phyloP scores from a whole-genome alignment of 2,329 filamentous ascomycete species.

The Alternaria sp. region DNA sequence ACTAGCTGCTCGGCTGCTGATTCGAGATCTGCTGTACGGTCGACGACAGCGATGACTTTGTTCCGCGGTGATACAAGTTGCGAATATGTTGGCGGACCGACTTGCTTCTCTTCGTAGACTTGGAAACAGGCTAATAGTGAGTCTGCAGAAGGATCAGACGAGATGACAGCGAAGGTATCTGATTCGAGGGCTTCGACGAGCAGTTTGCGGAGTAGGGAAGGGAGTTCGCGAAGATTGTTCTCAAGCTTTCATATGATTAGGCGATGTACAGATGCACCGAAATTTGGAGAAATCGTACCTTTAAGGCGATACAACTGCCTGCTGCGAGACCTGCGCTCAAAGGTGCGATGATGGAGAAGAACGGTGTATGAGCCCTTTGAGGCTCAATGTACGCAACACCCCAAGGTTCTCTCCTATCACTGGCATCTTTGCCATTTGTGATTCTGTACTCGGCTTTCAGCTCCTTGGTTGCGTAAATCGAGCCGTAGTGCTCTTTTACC shows the following conservation, averaged over 20 bases:
- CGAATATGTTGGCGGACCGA: slow-evolving; percentile 26
- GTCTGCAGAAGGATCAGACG: slow-evolving; percentile 40
- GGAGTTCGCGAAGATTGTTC: slow-evolving; percentile 52
- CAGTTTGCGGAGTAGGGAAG: slow-evolving; percentile 50
- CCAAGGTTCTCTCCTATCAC: slow-evolving; percentile 44
- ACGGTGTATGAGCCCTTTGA: slow-evolving; percentile 55
- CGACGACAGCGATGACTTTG: slow-evolving; percentile 65
- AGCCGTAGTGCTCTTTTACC: slow-evolving; percentile 53
- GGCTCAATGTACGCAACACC: slow-evolving; percentile 62
- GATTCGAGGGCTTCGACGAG: slow-evolving; percentile 56
- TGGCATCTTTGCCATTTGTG: slow-evolving; percentile 52
- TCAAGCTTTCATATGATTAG: slow-evolving; percentile 45
- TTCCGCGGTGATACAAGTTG: slow-evolving; percentile 50
- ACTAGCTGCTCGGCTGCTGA: slow-evolving; percentile 63
- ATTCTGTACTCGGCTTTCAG: slow-evolving; percentile 56
- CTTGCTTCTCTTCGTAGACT: slow-evolving; percentile 46
- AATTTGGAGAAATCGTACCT: slow-evolving; percentile 48
- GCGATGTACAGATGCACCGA: not conserved
- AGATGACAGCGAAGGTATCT: slow-evolving; percentile 59
- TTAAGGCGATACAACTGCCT: slow-evolving; percentile 61
- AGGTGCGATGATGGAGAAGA: slow-evolving; percentile 51
- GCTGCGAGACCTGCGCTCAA: slow-evolving; percentile 60
- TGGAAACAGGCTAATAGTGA: slow-evolving; percentile 38
- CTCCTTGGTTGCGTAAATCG: slow-evolving; percentile 52
- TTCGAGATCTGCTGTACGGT: slow-evolving; percentile 65